Base-by-base conservation (phyloP, 1,139 yeast species). In the Kodamaea arcana region DNA sequence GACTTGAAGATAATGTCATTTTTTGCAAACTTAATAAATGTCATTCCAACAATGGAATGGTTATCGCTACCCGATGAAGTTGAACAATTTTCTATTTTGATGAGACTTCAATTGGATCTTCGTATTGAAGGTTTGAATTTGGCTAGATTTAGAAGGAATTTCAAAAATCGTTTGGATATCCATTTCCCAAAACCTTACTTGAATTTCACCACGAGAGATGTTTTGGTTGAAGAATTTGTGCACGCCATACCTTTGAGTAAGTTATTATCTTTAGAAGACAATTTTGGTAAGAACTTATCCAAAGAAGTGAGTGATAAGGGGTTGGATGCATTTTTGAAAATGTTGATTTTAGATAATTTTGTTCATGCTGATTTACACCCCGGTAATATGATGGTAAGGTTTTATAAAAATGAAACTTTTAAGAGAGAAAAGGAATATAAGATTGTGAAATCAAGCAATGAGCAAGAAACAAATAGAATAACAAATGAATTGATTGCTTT, bases 341-440 rank as follows among this genome's bases (percentile, higher is more conserved):
- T 94, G 99, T 69, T 92, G 43, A 80, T 92, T 40, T 63, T 90
- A 37, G 95, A 92, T 59, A 88, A 92, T 56, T 92, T 92, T 56
- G 87, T 90, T 29, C 98, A 92, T 57, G 94, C 97, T 0, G 98
- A 92, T 59, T 68, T 92, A 41, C 98, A 92, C 50, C 97, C 98
- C 0, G 99, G 99, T 2, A 92, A 92, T 57, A 86, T 92, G 55
- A 78, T 90, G 70, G 77, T 92, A 4, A 65, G 92, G 34, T 82
- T 90, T 47, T 75, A 82, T 49, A 77, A 77, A 40, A 71, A 69
- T 44, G 73, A 68, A 43, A 44, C 62, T 37, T 69, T 58, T 43
- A 63, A 56, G 39, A 74, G 68, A 40, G 70, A 65, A 40, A 65
- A 62, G 44, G 75, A 69, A 41, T 69, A 69, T 50, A 69, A 69